These are phyloP conservation scores for Galeopsis tetrahit DNA, from an alignment of 257 asterid species.

Conservation along the genomic window DNA sequence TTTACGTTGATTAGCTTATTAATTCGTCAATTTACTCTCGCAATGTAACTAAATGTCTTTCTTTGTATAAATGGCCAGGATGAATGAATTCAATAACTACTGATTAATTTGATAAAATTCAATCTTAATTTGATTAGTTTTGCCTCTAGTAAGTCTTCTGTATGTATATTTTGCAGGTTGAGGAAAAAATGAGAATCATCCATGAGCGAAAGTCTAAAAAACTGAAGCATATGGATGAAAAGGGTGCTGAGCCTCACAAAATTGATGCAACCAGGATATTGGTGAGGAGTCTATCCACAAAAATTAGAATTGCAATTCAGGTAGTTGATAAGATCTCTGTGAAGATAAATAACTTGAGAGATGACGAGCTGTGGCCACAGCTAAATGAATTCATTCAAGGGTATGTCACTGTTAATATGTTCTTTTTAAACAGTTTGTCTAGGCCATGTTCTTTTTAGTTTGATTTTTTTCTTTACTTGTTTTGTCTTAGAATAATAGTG, in stretches of 20 bases:
- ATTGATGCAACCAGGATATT: slow-evolving; percentile 71
- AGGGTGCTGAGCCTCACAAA: slow-evolving; percentile 86
- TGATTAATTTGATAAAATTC: slow-evolving; percentile 11
- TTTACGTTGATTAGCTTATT: slow-evolving; percentile 10
- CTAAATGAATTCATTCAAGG: slow-evolving; percentile 80
- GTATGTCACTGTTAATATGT: slow-evolving; percentile 45
- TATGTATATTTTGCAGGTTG: slow-evolving; percentile 59
- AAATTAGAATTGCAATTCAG: slow-evolving; percentile 86
- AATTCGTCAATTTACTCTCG: slow-evolving; percentile 14
- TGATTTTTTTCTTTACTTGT: not conserved
- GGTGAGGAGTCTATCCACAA: slow-evolving; percentile 85
- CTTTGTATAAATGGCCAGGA: not conserved
- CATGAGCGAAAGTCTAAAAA: slow-evolving; percentile 73
- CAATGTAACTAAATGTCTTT: no score
- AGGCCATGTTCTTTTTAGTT: slow-evolving; percentile 18
- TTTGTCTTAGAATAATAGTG: not conserved
- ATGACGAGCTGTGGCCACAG: slow-evolving; percentile 94
- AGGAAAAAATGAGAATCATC: slow-evolving; percentile 89
- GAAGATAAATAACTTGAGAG: slow-evolving; percentile 83
- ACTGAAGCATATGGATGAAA: slow-evolving; percentile 74
- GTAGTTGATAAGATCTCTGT: slow-evolving; percentile 90
- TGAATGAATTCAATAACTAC: not conserved
- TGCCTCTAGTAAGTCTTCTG: slow-evolving; percentile 12
- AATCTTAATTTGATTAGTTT: slow-evolving; percentile 18
- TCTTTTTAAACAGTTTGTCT: slow-evolving; percentile 10